Evolutionary conservation across 2,329 filamentous ascomycete species (phyloP), one percentile per base, ranked within the genome.

Genomic region (Pseudocercospora musae): DNA sequence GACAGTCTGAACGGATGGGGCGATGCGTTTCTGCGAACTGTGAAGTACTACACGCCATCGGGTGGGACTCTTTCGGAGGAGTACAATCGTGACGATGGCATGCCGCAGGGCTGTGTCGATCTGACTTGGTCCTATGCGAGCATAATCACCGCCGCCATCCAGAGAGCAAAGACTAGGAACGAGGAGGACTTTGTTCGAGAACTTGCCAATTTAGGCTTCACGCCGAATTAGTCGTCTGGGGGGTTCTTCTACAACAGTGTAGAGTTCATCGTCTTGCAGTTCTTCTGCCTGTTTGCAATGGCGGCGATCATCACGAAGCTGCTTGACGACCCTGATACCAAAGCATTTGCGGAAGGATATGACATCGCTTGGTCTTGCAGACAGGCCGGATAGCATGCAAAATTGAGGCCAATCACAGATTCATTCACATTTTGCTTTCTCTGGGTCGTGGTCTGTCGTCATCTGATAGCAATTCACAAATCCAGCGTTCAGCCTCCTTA

Each of bases 401-500:
- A 18, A 10, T 31, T 25, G n/a, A 15, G 2, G 3, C 4, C 8
- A 15, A 27, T 1, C 3, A 15, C 29, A 8, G 2, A 1, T 13
- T 11, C 13, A 7, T 42, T 66, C 58, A 68, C 9, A 68, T 62
- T 56, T 66, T 68, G 37, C 62, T 66, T 10, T 59, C 46, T 37
- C 62, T 44, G 27, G 42, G 21, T 23, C 42, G 29, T 25, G 53
- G 37, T 62, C 66, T 57, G 21, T 62, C 62, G 50, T 73, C 70
- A 13, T 66, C 68, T 44, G 68, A 67, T n/a, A 82, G 58, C 8
- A 77, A 54, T 4, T 77, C 76, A 53, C 77, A 79, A 33, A 94
- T 74, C 75, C 91, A 94, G 37, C 76, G 75, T 10, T 89, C 81
- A 3, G 89, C 84, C 71, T 89, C 88, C 64, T 78, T 76, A 27